These are phyloP conservation scores for Clitocybe nebularis DNA, from an alignment of 1,284 basidiomycete species.

Conservation along the genomic window DNA sequence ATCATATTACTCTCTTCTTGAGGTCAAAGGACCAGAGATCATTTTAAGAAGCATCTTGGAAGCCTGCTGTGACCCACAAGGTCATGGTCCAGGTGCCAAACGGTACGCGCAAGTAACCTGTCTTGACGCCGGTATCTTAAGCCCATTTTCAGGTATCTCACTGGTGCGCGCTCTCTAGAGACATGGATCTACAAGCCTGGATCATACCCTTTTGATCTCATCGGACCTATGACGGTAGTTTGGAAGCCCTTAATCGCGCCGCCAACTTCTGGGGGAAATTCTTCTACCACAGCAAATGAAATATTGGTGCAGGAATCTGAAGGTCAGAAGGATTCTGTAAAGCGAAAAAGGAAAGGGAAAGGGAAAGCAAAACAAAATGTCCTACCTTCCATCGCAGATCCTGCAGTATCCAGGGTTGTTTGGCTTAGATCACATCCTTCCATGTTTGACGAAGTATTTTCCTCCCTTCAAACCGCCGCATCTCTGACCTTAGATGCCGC, in stretches of 20 bases:
- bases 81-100: conserved; percentile 48
- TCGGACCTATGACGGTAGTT: conserved; percentile 69
- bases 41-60: conserved; percentile 53
- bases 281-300: conserved; percentile 14
- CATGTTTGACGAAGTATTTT: conserved; percentile 54
- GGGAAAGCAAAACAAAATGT: conserved; percentile 9
- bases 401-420: conserved; percentile 36
- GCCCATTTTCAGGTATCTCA: conserved; percentile 41
- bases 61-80: conserved; percentile 60
- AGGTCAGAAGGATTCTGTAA: conserved; percentile 3
- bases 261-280: conserved; percentile 3
- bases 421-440: conserved; percentile 83
- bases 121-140: conserved; percentile 1
- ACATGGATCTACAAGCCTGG: conserved; percentile 61
- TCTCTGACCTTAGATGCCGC: conserved; percentile 46
- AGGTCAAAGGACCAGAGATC: conserved; percentile 61
- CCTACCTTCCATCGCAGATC: conserved; percentile 11
- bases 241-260: conserved; percentile 50
- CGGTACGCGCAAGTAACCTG: conserved; percentile 35
- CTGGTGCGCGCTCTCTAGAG: conserved; percentile 55
- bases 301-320: conserved; percentile 15
- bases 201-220: conserved; percentile 64
- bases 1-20: conserved; percentile 76
- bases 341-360: conserved; percentile 21
- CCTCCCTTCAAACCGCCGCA: conserved; percentile 46